A percentile compares a stretch with the other conserved stretches of the same genome.
These are phyloP conservation scores for Acanthamoeba culbertsoni DNA, from an alignment of 208 protist species.

Conservation along the genomic window DNA sequence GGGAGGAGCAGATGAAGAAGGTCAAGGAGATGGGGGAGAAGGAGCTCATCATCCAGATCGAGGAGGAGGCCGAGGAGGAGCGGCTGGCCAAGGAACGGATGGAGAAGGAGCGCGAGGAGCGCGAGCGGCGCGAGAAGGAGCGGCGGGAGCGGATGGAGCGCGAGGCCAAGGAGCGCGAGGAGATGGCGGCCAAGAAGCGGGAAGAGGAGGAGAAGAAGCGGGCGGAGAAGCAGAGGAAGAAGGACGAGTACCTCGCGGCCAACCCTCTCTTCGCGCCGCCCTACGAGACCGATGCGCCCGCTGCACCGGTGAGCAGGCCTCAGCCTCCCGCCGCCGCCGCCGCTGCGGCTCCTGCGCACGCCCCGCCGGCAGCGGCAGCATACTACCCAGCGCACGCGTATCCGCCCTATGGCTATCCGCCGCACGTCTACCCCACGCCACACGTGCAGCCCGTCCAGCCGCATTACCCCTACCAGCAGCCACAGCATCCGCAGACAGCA, in stretches of 20 bases:
- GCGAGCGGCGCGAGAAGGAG: slow-evolving; percentile 21
- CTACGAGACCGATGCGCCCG: not conserved
- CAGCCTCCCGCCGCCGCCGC: not conserved
- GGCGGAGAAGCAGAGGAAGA: slow-evolving; percentile 36
- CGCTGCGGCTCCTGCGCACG: not conserved
- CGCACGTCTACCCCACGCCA: not conserved
- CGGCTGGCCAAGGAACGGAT: not conserved
- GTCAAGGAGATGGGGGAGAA: slow-evolving; percentile 44
- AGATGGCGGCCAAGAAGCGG: slow-evolving; percentile 5
- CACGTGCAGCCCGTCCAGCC: not conserved
- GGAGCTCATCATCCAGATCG: slow-evolving; percentile 23
- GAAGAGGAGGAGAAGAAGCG: slow-evolving; percentile 27
- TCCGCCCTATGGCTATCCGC: not conserved
- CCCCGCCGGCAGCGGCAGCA: not conserved
- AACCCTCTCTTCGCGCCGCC: not conserved
- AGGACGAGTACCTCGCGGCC: not conserved
- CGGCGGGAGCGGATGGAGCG: not conserved
- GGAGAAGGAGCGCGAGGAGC: not conserved
- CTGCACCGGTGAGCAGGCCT: not conserved
- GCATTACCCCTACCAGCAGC: not conserved
- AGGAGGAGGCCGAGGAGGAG: slow-evolving; percentile 24
- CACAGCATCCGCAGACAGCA: not conserved
- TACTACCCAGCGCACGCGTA: not conserved
- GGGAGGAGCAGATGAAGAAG: slow-evolving; percentile 48
- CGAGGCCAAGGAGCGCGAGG: slow-evolving; percentile 35